Percentiles rank a stretch among this genome's conserved stretches.
Conservation (phyloP, 176 grass and related monocot species). For the Calamus simplicifolius region DNA sequence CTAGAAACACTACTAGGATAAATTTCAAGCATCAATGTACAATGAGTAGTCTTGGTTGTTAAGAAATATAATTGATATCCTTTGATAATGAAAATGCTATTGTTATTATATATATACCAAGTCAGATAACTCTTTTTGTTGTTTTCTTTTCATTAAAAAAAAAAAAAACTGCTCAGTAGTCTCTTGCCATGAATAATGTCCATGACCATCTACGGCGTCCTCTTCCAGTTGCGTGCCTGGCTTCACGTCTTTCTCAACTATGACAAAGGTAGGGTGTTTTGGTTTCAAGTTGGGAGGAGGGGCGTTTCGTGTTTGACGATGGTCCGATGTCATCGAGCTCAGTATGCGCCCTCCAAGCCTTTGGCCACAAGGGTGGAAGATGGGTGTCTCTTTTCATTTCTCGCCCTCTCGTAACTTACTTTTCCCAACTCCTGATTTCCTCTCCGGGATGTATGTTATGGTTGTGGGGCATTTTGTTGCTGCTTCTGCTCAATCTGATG, state of each 20-base stretch:
- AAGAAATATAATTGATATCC: too few relatives aligned
- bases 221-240: conserved; percentile 77
- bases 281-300: conserved; percentile 23
- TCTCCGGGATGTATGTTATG: conserved; percentile 75
- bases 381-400: conserved; percentile 6
- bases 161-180: too few relatives aligned
- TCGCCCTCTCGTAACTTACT: background rate
- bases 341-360: conserved; percentile 15
- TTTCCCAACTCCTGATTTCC: conserved; percentile 4
- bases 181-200: background rate
- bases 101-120: too few relatives aligned
- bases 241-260: conserved; percentile 44
- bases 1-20: too few relatives aligned
- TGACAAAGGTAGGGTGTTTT: conserved; percentile 53
- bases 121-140: too few relatives aligned
- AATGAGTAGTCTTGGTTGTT: too few relatives aligned
- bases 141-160: too few relatives aligned
- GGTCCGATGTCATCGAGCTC: conserved; percentile 47
- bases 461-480: conserved; percentile 43
- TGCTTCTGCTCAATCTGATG: background rate
- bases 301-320: conserved; percentile 49
- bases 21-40: too few relatives aligned
- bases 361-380: conserved; percentile 20
- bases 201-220: conserved; percentile 53
- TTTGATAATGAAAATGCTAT: too few relatives aligned